A percentile compares a stretch with the other conserved stretches of the same genome.
Evolutionary conservation across 768 basidiomycete genomes (phyloP).

Genomic region (Rickenella mellea): DNA sequence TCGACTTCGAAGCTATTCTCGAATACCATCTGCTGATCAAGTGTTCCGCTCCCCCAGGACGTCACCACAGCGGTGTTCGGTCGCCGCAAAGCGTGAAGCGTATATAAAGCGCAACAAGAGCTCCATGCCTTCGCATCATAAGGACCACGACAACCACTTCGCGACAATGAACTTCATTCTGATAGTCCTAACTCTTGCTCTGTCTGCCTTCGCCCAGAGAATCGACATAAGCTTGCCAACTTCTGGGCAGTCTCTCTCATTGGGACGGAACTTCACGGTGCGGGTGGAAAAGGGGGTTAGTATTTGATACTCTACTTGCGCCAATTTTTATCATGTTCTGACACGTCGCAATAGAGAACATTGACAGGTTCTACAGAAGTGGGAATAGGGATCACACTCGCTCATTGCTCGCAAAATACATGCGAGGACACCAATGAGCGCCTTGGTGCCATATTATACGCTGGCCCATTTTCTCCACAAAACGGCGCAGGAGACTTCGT

Average conservation of each 20-base stretch:
- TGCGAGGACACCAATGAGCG: neutral
- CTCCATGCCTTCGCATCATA: no score
- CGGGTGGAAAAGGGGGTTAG: constrained; percentile 40
- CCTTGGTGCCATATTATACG: neutral
- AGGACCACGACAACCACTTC: no score
- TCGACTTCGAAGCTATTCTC: no score
- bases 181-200: constrained; percentile 21
- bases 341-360: no score
- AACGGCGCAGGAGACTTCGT: neutral
- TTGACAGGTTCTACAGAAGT: neutral
- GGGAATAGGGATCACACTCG: neutral
- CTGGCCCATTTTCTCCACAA: neutral
- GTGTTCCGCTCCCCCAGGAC: no score
- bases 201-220: constrained; percentile 30
- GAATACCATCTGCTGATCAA: no score
- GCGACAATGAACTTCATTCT: no score
- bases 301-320: no score
- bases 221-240: constrained; percentile 31
- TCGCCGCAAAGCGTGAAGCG: no score
- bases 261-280: constrained; percentile 31
- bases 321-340: no score
- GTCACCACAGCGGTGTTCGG: no score
- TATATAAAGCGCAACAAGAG: no score
- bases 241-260: constrained; percentile 20
- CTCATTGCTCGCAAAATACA: neutral